Evolutionary conservation across 768 basidiomycete species (phyloP), one percentile per base, ranked within the genome.

Genomic region (Sporobolomyces phaffii): DNA sequence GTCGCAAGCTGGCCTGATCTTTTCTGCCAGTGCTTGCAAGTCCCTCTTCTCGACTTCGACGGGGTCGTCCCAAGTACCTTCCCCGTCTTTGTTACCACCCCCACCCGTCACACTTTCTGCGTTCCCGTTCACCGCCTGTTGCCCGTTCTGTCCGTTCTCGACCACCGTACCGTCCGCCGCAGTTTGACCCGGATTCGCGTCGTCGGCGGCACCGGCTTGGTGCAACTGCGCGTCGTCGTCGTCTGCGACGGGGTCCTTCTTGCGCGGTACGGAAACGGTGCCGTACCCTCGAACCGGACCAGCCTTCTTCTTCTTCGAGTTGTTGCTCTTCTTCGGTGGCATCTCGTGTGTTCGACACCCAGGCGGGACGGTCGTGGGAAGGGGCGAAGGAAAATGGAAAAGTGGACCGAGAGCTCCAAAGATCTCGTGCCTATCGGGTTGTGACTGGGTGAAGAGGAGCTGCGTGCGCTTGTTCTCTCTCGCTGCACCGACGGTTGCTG

Each of bases 1-100:
- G 77, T 94, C 90, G 8, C 84, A 88, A 75, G 86, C 91, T 24
- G 93, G 90, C 74, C 94, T 90, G 52, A 87, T 80, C 73, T 84
- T 87, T 69, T 94, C 91, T 1, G 94, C 84, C 51, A 91, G 74
- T 50, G 77, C 78, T 78, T 92, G 91, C 56, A 91, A 79, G 34
- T 81, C 80, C 28, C 71, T 68, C 63, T 77, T 73, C 64, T 79
- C 80, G 11, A 74, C 66, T 24, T 72, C 68, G 9, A 66, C 66
- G 45, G 62, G 57, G 33, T 64, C 60, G 26, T 62, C 65, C 65
- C 62, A 64, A 50, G 24, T 44, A 5, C 56, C 56, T n/a, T 58
- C 36, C 8, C 57, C 72, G 50, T 77, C 76, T 26, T 76, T 33
- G 49, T 50, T 47, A 14, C 26, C 53, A 18, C 20, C 52, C 18